Evolutionary conservation across 2,329 filamentous ascomycete genomes (phyloP).

Genomic region (Alternaria triticina): DNA sequence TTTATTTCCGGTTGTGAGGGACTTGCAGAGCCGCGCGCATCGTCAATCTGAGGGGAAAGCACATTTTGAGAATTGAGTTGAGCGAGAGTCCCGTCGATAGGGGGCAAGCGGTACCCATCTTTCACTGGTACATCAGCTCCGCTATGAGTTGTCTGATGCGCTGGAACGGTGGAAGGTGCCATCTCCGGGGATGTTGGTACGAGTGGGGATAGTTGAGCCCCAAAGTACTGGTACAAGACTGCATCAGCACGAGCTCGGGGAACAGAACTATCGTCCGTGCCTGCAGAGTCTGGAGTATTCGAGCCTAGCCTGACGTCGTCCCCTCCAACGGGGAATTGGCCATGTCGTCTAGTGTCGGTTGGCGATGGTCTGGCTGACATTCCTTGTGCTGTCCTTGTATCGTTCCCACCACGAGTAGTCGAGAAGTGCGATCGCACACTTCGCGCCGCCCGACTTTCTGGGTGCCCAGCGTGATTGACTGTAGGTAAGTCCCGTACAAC

Average conservation of each 20-base stretch:
- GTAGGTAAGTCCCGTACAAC: neutral
- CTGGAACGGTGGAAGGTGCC: neutral
- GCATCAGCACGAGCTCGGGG: neutral
- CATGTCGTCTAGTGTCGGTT: neutral
- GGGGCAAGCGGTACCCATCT: neutral
- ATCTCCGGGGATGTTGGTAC: neutral
- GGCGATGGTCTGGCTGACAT: neutral
- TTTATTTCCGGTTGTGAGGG: neutral
- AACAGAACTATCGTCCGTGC: neutral
- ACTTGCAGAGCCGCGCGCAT: neutral
- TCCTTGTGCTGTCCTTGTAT: neutral
- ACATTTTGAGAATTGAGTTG: neutral
- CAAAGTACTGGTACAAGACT: conserved; percentile 2
- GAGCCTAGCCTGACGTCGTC: neutral
- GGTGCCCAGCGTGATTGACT: neutral
- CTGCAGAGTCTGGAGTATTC: neutral
- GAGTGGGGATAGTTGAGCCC: neutral
- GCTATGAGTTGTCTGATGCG: neutral
- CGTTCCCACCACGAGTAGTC: neutral
- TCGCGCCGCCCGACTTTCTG: neutral
- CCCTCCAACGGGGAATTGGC: neutral
- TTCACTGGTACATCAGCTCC: neutral
- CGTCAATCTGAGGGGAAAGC: neutral
- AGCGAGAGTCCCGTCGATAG: neutral
- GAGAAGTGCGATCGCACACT: conserved; percentile 2